Evolutionary conservation across 768 basidiomycete genomes (phyloP).

Genomic region (Boletus tomentosulus): DNA sequence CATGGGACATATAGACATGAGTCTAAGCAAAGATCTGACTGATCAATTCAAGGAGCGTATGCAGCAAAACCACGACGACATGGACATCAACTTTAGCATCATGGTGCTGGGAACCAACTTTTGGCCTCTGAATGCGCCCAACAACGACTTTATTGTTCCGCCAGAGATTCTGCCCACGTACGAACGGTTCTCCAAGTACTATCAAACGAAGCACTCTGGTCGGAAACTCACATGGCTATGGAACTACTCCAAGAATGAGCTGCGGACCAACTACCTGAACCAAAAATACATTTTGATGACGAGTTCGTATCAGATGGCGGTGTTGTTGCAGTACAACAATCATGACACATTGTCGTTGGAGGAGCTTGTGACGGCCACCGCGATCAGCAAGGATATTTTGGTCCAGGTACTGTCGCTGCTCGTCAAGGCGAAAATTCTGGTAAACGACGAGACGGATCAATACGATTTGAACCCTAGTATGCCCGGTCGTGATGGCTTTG

Average conservation of each 20-base stretch:
- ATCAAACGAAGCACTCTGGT: constrained; percentile 89
- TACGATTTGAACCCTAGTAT: constrained; percentile 87
- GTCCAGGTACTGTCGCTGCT: constrained; percentile 60
- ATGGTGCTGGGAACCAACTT: constrained; percentile 95
- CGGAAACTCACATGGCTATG: constrained; percentile 97
- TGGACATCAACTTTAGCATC: constrained; percentile 86
- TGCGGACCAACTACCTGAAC: constrained; percentile 86
- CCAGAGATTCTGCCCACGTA: constrained; percentile 82
- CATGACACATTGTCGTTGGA: constrained; percentile 80
- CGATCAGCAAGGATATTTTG: constrained; percentile 75
- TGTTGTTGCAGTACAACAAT: constrained; percentile 92
- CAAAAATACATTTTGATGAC: constrained; percentile 97
- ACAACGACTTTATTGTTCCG: constrained; percentile 86
- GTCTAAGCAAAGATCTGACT: constrained; percentile 90
- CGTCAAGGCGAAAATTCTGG: constrained; percentile 83
- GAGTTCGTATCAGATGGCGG: constrained; percentile 91
- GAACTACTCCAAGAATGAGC: constrained; percentile 97
- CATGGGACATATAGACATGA: constrained; percentile 68
- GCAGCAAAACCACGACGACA: constrained; percentile 79
- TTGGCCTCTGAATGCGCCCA: constrained; percentile 87
- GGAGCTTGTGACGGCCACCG: constrained; percentile 76
- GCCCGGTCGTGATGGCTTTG: constrained; percentile 6
- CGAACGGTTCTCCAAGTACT: constrained; percentile 89
- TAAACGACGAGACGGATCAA: constrained; percentile 84
- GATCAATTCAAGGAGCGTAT: constrained; percentile 94